Conservation (phyloP, 164 flowering plant species). For the Akebia trifoliata region DNA sequence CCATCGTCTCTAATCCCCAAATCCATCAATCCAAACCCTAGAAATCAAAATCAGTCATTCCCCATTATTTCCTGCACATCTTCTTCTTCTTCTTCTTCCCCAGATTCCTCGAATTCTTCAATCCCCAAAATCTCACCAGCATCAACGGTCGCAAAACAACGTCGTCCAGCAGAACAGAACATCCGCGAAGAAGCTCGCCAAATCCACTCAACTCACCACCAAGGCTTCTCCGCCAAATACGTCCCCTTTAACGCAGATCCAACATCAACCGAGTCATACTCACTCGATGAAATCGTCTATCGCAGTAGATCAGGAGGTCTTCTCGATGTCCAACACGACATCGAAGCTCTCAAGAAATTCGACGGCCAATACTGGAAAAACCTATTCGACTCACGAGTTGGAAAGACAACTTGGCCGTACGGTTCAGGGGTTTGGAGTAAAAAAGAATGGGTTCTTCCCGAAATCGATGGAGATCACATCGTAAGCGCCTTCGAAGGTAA, state of each 20-base stretch:
- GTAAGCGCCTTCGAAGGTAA: slow-evolving; percentile 80
- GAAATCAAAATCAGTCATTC: neutral
- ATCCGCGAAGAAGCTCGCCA: slow-evolving; percentile 75
- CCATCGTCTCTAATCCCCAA: too few relatives aligned
- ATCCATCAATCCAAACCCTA: slow-evolving; percentile 13
- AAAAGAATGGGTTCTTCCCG: slow-evolving; percentile 91
- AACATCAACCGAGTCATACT: slow-evolving; percentile 59
- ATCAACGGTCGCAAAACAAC: slow-evolving; percentile 31
- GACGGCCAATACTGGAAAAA: slow-evolving; percentile 70
- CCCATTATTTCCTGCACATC: slow-evolving; percentile 13
- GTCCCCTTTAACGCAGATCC: slow-evolving; percentile 65
- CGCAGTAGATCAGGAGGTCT: slow-evolving; percentile 75
- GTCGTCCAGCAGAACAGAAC: slow-evolving; percentile 48
- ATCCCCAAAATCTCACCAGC: too few relatives aligned
- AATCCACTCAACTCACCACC: slow-evolving; percentile 14
- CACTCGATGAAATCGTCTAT: slow-evolving; percentile 85
- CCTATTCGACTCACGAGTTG: slow-evolving; percentile 76
- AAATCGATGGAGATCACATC: slow-evolving; percentile 66
- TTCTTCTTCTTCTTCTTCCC: slow-evolving; percentile 1
- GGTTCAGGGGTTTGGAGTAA: slow-evolving; percentile 93
- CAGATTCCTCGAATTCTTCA: too few relatives aligned
- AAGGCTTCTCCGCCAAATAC: slow-evolving; percentile 72
- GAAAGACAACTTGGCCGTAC: slow-evolving; percentile 86
- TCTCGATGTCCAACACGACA: slow-evolving; percentile 81
- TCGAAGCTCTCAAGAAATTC: slow-evolving; percentile 53